These are phyloP conservation scores for Leccinum longicurvipes DNA, from an alignment of 768 basidiomycete genomes.

Conservation along the genomic window DNA sequence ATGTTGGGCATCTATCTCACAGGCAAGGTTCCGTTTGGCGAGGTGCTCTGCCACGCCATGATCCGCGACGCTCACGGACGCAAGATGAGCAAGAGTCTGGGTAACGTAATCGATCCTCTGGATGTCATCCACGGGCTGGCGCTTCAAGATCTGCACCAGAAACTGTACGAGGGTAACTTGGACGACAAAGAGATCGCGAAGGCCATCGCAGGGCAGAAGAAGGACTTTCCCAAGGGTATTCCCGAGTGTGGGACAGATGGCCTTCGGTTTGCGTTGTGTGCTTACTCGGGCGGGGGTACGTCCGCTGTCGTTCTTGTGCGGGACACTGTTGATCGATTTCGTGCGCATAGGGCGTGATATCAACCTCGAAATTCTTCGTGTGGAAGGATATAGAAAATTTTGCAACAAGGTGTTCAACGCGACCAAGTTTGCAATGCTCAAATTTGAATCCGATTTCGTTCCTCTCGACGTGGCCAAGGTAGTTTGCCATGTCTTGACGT, in stretches of 20 bases:
- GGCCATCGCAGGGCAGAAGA: conserved; percentile 94
- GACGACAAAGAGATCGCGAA: conserved; percentile 91
- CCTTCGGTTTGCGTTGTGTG: conserved; percentile 89
- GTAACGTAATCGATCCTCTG: conserved; percentile 96
- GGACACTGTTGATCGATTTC: not conserved
- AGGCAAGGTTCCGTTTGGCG: conserved; percentile 87
- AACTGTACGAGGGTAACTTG: conserved; percentile 87
- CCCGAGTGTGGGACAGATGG: conserved; percentile 99
- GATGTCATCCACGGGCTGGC: conserved; percentile 88
- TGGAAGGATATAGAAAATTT: conserved; percentile 98
- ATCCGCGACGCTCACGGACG: conserved; percentile 97
- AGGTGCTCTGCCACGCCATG: conserved; percentile 98
- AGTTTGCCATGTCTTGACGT: not conserved
- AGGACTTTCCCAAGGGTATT: conserved; percentile 98
- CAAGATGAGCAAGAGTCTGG: conserved; percentile 98
- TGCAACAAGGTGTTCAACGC: conserved; percentile 99
- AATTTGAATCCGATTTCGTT: conserved; percentile 80
- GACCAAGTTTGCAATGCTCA: conserved; percentile 98
- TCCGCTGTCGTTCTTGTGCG: not conserved
- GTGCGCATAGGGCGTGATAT: conserved; percentile 78
- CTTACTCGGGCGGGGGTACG: conserved; percentile 86
- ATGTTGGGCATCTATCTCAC: conserved; percentile 89
- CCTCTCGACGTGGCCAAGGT: conserved; percentile 72
- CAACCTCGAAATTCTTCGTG: conserved; percentile 91
- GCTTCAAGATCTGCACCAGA: conserved; percentile 78